Evolutionary conservation across 805 yeast genomes (phyloP), one percentile per base, ranked within the genome.

Genomic region (Metschnikowia dekortorum): DNA sequence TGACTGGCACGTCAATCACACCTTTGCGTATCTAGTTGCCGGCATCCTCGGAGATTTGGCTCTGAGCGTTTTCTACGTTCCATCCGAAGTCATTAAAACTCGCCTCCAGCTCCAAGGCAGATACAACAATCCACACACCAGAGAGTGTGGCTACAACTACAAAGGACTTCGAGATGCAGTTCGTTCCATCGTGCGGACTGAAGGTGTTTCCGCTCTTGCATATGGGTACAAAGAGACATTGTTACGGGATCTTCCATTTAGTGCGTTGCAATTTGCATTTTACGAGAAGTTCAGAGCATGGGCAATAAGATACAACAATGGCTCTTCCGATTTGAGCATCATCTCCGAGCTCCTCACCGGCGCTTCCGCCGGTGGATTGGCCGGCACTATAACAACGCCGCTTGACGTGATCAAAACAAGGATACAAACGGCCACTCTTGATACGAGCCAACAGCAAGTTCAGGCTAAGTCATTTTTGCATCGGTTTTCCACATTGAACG

Each of bases 11-110:
- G 55, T 85, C 7, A 88, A 90, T 59, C 97, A 90, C 53, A 88
- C 96, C 0, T 56, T 86, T 9, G 73, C 96, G 8, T 92, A 89
- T 64, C 75, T 94, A 46, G 71, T 82, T 1, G 91, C 96, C 1
- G 99, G 99, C 0, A 83, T 94, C 48, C 59, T 91, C n/a, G 99
- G 98, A 29, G 99, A 94, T 66, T 77, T 94, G 51, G 91, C 89
- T 4, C 85, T 94, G 22, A 86, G 95, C 58, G 66, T 94, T 6
- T 84, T 89, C 34, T 94, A 92, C 60, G 99, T 94, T 8, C 99
- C 99, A 6, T 83, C 91, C 30, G 99, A 94, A 64, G 98, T 94
- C 7, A 69, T 94, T 48, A 94, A 94, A 65, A 90, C 99, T 7
- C 76, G 99, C 60, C 68, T 94, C 40, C 99, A 94, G 70, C 74